Base-by-base conservation (phyloP, 83 land plant species). In the Thuja plicata region DNA sequence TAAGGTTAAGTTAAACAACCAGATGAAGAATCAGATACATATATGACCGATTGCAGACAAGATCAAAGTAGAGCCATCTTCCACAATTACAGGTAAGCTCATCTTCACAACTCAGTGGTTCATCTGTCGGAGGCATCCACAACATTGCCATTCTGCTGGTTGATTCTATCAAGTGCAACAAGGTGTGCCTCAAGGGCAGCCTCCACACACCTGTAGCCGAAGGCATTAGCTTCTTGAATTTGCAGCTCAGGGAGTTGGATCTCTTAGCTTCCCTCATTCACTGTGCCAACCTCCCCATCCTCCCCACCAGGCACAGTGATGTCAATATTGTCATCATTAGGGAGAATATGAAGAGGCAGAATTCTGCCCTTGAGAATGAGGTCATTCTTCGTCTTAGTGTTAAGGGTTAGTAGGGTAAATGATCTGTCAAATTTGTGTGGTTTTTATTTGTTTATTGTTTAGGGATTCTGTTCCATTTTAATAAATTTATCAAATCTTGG, bases 311-410 rank as follows among this genome's bases (percentile, higher is more conserved):
- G 82, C 99, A 97, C 80, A 93, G 96, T 52, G 92, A 97, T 88
- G 99, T 97, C 27, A 95, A 97, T 89, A 97, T 97, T 87, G 99
- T 97, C 38, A 97, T 97, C 76, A 95, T 97, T 41, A 90, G 99
- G 87, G 99, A 97, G 96, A 97, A 96, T 71, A 97, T 97, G 5
- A 43, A 43, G 3, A 43, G 45, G 13, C 97, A 97, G 92, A 96
- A 97, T 88, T 90, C 97, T 34, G 97, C 97, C 32, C 91, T 96
- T 43, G 97, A 97, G 93, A 97, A 97, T 84, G 99, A 97, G 92
- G 99, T 97, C 80, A 95, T 97, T 80, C 97, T 97, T 71, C 40
- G 2, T 38, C 40, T 43, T 43, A 43, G 3, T 43, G 45, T 43
- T 43, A 43, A 43, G 45, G 45, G 45, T 43, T 43, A 43, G 45